Percentiles rank a stretch among this genome's conserved stretches.
Evolutionary conservation across 345 rosid species (phyloP).

Genomic region (Rubroshorea leprosula): DNA sequence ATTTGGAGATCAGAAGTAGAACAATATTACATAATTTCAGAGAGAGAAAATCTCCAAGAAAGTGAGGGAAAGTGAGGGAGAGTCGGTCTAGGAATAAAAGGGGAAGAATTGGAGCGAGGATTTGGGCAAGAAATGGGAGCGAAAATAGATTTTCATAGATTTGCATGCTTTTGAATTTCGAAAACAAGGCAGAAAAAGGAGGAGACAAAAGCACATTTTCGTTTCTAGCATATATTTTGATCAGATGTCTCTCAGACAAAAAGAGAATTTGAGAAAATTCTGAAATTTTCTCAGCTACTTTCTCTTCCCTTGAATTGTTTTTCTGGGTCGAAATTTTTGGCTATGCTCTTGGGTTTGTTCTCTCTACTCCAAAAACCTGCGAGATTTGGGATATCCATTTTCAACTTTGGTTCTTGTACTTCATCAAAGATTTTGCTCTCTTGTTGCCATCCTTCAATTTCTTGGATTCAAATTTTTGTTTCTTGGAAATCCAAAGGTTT

Average conservation of each 20-base stretch:
- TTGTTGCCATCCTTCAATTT: constrained; percentile 10
- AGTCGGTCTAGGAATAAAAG: constrained; percentile 32
- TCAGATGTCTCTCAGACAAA: constrained; percentile 34
- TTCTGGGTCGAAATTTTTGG: constrained; percentile 22
- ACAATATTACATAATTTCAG: background rate
- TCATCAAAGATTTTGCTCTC: constrained; percentile 12
- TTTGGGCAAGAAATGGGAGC: constrained; percentile 31
- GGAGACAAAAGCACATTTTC: too few species aligned
- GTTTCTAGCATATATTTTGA: background rate
- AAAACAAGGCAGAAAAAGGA: background rate
- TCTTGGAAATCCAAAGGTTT: constrained; percentile 10
- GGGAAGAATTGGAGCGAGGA: constrained; percentile 44
- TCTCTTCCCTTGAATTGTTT: constrained; percentile 16
- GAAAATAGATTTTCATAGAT: constrained; percentile 17
- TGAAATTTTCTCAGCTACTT: too few species aligned
- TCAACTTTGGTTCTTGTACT: constrained; percentile 6
- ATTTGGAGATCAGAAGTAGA: constrained; percentile 4
- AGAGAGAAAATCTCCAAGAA: too few species aligned
- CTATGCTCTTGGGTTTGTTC: constrained; percentile 30
- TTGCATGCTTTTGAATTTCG: constrained; percentile 28
- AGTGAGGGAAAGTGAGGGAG: constrained; percentile 17
- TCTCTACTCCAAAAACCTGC: constrained; percentile 9
- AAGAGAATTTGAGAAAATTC: constrained; percentile 25
- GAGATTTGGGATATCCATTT: constrained; percentile 32
- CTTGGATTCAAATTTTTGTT: constrained; percentile 19